These are phyloP conservation scores for Suillus ampliporus DNA, from an alignment of 768 basidiomycete species.

Conservation along the genomic window DNA sequence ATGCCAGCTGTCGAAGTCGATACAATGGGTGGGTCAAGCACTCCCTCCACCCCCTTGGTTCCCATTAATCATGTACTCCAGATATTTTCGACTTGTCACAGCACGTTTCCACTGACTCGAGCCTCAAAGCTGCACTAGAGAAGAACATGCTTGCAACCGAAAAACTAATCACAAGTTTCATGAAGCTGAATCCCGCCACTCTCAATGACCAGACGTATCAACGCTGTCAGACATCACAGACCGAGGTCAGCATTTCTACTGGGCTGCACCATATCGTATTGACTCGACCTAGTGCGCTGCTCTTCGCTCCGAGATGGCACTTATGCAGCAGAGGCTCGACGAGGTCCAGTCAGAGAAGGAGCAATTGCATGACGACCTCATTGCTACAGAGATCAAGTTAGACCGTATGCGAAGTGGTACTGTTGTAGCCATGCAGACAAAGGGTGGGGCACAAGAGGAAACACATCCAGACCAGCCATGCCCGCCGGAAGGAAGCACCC, in stretches of 20 bases:
- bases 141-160: constrained; percentile 63
- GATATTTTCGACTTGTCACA: constrained; percentile 40
- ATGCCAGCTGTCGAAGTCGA: constrained; percentile 48
- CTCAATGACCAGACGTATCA: constrained; percentile 47
- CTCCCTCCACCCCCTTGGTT: not conserved
- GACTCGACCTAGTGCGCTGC: constrained; percentile 53
- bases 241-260: constrained; percentile 54
- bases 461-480: constrained; percentile 31
- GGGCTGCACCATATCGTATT: not conserved
- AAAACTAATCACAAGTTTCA: constrained; percentile 62
- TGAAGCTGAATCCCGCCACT: constrained; percentile 41
- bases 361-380: constrained; percentile 55
- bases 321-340: constrained; percentile 53
- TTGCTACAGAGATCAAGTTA: constrained; percentile 61
- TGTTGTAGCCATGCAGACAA: constrained; percentile 52
- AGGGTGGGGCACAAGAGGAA: constrained; percentile 40
- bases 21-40: constrained; percentile 42
- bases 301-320: constrained; percentile 61
- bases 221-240: constrained; percentile 58
- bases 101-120: constrained; percentile 36
- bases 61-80: constrained; percentile 14
- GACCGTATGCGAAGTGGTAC: constrained; percentile 65
- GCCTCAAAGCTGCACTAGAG: constrained; percentile 50
- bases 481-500: constrained; percentile 47
- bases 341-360: constrained; percentile 57